Base-by-base conservation (phyloP, 2,329 filamentous ascomycete genomes). In the Fusarium zealandicum region DNA sequence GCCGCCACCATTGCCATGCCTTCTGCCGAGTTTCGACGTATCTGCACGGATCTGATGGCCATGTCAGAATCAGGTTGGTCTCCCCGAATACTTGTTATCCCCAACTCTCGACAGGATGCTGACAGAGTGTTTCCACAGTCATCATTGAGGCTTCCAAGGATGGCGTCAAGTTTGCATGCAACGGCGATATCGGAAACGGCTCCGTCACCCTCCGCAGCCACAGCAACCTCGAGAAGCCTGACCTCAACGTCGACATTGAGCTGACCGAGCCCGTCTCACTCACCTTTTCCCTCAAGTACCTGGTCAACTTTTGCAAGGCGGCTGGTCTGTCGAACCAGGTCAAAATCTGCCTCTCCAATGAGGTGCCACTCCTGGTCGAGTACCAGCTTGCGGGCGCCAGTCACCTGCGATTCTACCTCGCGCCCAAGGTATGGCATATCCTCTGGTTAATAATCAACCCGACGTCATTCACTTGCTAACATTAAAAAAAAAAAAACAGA, bases 271-370 rank as follows among this genome's bases (percentile, higher is more conserved):
- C 95, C 44, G 95, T 99, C 57, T 84, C 90, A 30, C 85, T 99
- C 61, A 98, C 93, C 42, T 99, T 99, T 81, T 98, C 95, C 28
- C 89, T 99, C 70, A 99, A 99, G 81, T 99, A 99, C 80, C 88
- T 99, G 3, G 91, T 96, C 83, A 98, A 98, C 85, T 99, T 99
- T 82, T 98, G 95, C 90, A 99, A 99, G 82, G 96, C 96, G 28
- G 90, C 92, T 61, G 88, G 86, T 46, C 82, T 99, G 57, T 93
- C 93, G 32, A 80, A 76, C 66, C 82, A 84, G 64, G 96, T 99
- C 76, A 95, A 90, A 79, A 88, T 99, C 68, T 96, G 90, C 78
- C 84, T 99, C 66, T 98, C 93, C 46, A 93, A 92, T 76, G 95
- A 99, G 78, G 93, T 99, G 44, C 95, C 95, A 22, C 86, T 99